phyloP scores from a whole-genome alignment of 192 early-diverging fungal genomes.

The Mortierella antarctica region DNA sequence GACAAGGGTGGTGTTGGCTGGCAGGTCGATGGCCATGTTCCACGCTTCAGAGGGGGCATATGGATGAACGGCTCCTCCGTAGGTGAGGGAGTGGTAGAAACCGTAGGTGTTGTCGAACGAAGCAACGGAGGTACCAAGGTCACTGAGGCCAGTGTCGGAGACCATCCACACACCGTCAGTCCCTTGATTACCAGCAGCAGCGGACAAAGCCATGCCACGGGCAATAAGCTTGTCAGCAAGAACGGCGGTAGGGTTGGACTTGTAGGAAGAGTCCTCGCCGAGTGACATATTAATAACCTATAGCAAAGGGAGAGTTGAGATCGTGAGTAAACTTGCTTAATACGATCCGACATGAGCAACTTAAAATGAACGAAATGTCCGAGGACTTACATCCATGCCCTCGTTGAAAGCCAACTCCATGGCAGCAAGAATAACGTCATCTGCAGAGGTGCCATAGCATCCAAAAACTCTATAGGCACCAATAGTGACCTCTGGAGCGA shows the following conservation, averaged over 20 bases:
- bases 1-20: constrained; percentile 22
- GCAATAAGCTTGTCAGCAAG: constrained; percentile 55
- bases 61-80: constrained; percentile 9
- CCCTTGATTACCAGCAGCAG: constrained; percentile 81
- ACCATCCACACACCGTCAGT: constrained; percentile 66
- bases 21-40: constrained; percentile 41
- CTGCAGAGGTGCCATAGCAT: constrained; percentile 57
- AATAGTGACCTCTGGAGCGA: constrained; percentile 78
- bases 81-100: constrained; percentile 14
- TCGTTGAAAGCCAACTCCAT: constrained; percentile 54
- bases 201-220: constrained; percentile 65
- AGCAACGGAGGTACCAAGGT: constrained; percentile 65
- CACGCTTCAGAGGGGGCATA: constrained; percentile 11
- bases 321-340: background rate
- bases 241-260: constrained; percentile 58
- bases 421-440: constrained; percentile 67
- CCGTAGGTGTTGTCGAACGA: constrained; percentile 60
- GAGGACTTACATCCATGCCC: constrained; percentile 60
- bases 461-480: constrained; percentile 73
- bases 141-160: constrained; percentile 64
- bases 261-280: constrained; percentile 66
- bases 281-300: constrained; percentile 65
- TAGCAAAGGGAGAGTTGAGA: too few species aligned
- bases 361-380: constrained; percentile 6
- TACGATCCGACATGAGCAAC: too few species aligned